Evolutionary conservation across 1,284 basidiomycete genomes (phyloP).

Genomic region (Fomitopsis betulina): DNA sequence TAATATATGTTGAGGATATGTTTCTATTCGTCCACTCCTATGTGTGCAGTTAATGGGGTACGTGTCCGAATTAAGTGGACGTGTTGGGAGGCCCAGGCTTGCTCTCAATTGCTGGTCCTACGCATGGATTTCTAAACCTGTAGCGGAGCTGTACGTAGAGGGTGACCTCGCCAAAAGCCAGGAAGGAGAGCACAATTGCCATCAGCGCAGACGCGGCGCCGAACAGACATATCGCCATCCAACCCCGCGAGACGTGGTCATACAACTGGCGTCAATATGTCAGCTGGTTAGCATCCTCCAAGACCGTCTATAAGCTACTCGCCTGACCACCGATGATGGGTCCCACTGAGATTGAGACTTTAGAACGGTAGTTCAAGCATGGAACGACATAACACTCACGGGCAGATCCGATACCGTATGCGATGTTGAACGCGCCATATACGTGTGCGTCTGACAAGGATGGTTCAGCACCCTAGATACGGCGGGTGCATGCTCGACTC

Average conservation of each 20-base stretch:
- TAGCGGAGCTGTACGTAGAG: constrained; percentile 25
- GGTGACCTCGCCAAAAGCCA: constrained; percentile 46
- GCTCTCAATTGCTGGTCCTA: background rate
- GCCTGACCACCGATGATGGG: constrained; percentile 68
- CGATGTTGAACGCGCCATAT: constrained; percentile 65
- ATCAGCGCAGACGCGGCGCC: constrained; percentile 38
- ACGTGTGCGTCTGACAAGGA: constrained; percentile 51
- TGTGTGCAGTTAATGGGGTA: background rate
- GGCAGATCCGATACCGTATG: constrained; percentile 59
- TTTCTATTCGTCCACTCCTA: background rate
- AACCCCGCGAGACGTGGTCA: constrained; percentile 46
- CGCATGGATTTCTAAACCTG: background rate
- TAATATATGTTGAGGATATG: background rate
- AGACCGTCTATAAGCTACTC: constrained; percentile 4
- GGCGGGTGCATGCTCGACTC: constrained; percentile 23
- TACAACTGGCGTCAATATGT: constrained; percentile 41
- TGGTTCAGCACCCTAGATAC: background rate
- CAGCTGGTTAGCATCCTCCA: background rate
- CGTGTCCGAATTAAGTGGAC: no score
- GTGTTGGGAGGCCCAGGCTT: background rate
- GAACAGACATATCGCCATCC: constrained; percentile 50
- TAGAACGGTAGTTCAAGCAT: background rate
- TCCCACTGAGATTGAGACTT: constrained; percentile 40
- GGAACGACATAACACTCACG: constrained; percentile 26
- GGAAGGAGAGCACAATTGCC: constrained; percentile 35